phyloP scores from a whole-genome alignment of 345 rosid genomes.

The Dimocarpus longan region DNA sequence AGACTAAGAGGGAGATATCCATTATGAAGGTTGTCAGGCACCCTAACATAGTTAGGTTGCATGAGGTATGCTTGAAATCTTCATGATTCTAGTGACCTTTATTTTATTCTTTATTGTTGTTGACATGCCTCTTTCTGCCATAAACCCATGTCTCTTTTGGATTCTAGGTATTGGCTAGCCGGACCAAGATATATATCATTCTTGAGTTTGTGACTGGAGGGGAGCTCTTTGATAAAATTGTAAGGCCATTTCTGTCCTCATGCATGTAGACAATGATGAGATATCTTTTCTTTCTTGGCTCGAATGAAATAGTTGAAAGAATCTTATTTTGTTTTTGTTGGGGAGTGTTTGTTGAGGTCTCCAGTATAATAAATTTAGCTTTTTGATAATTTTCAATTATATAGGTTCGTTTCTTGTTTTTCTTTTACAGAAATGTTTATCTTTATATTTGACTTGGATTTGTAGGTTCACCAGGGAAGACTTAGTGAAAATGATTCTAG shows the following conservation, averaged over 20 bases:
- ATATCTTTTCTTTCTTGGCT: not conserved
- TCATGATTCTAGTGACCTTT: not conserved
- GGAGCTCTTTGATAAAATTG: constrained; percentile 84
- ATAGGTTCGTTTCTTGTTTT: not conserved
- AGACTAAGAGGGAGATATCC: constrained; percentile 91
- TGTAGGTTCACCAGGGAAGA: constrained; percentile 70
- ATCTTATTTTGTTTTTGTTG: not conserved
- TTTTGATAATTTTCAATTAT: not conserved
- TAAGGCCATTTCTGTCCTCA: constrained; percentile 35
- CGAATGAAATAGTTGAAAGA: not conserved
- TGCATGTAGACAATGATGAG: not conserved
- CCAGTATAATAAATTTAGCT: constrained; percentile 3
- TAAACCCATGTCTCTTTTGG: not conserved
- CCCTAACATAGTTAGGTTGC: constrained; percentile 77
- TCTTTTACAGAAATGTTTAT: not conserved
- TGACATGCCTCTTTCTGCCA: constrained; percentile 6
- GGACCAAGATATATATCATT: constrained; percentile 75
- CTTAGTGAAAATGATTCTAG: constrained; percentile 75
- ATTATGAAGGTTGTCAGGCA: constrained; percentile 94
- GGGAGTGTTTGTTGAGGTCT: constrained; percentile 3
- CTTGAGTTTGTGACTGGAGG: constrained; percentile 94
- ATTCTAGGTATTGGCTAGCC: constrained; percentile 75
- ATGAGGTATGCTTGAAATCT: constrained; percentile 56
- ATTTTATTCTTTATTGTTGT: not conserved
- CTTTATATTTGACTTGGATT: constrained; percentile 14